These are phyloP conservation scores for Globisporangium uncinulatum DNA, from an alignment of 352 stramenopile species.

Conservation along the genomic window DNA sequence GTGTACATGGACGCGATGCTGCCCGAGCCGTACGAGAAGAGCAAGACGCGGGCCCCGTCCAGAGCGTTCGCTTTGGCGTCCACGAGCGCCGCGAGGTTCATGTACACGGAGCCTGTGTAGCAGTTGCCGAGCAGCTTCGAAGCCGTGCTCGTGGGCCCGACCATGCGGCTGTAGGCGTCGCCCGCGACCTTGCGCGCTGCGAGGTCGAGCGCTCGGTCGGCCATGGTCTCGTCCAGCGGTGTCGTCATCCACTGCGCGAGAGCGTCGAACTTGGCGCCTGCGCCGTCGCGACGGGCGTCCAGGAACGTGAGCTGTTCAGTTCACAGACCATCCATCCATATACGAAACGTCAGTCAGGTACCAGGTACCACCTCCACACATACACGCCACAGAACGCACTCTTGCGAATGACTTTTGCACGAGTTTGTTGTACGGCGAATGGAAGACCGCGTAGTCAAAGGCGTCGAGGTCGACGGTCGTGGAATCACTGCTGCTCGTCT, in stretches of 20 bases:
- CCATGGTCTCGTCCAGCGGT: slow-evolving; percentile 90
- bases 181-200: slow-evolving; percentile 75
- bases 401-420: slow-evolving; percentile 95
- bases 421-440: slow-evolving; percentile 99
- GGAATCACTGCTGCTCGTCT: no score
- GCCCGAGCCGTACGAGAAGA: slow-evolving; percentile 98
- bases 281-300: slow-evolving; percentile 36
- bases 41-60: slow-evolving; percentile 69
- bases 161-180: slow-evolving; percentile 68
- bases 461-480: slow-evolving; percentile 47
- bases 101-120: slow-evolving; percentile 96
- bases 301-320: slow-evolving; percentile 42
- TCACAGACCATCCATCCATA: no score
- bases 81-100: slow-evolving; percentile 93
- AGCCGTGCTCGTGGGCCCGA: slow-evolving; percentile 79
- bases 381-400: slow-evolving; percentile 28
- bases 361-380: no score
- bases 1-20: slow-evolving; percentile 95
- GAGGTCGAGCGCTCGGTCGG: slow-evolving; percentile 88
- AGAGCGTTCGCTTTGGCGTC: slow-evolving; percentile 41
- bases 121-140: slow-evolving; percentile 94
- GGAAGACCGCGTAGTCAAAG: slow-evolving; percentile 94
- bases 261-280: slow-evolving; percentile 21
- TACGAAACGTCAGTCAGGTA: no score
- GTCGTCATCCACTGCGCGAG: slow-evolving; percentile 69